Base-by-base conservation (phyloP, 495 filamentous ascomycete genomes). In the Trichoderma virens region DNA sequence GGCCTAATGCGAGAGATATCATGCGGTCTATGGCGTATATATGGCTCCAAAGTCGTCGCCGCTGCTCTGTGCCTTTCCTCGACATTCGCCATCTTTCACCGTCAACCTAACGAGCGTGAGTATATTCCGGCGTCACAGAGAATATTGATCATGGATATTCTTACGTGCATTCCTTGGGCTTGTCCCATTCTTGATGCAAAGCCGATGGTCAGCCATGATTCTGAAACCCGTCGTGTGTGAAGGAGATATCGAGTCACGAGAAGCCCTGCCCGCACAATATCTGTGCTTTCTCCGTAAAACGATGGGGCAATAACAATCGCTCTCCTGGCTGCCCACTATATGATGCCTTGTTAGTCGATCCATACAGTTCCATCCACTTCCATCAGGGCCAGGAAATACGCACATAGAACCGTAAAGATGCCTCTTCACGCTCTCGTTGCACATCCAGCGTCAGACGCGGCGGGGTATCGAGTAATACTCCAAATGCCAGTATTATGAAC, bases 161-260 rank as follows among this genome's bases (percentile, higher is more conserved):
- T 56, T 56, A 56, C 51, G 20, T 56, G 51, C 51, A 56, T 56
- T 27, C 51, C 51, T 30, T 56, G 51, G 23, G 51, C 51, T 56
- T 56, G 51, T 0, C 23, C 51, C 51, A 56, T 56, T 27, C 51
- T 11, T n/a, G 51, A 56, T 27, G 51, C 51, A 28, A 56, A 56
- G 23, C 51, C 51, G 25, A 56, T 56, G 6, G 51, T 56, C 51
- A 56, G 13, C 51, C 51, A 56, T 5, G 51, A 56, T 16, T 56
- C 51, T 18, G 51, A 56, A 16, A 56, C 23, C 3, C 51, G 51
- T 30, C 51, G 51, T 28, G 51, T 56, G 51, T 56, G 25, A 14
- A 56, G 51, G 2, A 56, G 51, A 31, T 56, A 56, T 2, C 51
- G 51, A 28, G 51, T 56, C 13, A 56, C 51, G 27, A 56, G 51